Conservation (phyloP, 2,329 filamentous ascomycete species). For the Sporothrix brasiliensis region DNA sequence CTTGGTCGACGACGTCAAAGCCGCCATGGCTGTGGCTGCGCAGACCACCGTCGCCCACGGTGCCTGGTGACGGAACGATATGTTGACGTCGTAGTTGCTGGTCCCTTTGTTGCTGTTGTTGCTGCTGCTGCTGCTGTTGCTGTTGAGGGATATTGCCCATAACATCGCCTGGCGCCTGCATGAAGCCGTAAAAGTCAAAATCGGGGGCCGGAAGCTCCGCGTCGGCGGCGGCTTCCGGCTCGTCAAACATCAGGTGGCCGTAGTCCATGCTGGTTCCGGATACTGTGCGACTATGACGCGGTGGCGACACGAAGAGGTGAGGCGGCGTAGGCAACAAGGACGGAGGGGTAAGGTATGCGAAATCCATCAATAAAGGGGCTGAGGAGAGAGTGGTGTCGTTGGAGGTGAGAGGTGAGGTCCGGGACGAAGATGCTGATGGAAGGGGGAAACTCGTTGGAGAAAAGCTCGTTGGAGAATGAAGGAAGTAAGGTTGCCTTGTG, state of each 20-base stretch:
- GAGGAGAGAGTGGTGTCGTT: neutral
- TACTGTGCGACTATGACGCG: neutral
- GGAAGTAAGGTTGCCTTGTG: no score
- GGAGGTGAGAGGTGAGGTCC: neutral
- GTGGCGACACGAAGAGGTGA: neutral
- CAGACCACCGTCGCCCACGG: neutral
- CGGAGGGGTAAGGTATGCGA: slow-evolving; percentile 5
- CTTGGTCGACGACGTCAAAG: slow-evolving; percentile 7
- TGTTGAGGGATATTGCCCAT: slow-evolving; percentile 2
- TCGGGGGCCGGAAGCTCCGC: slow-evolving; percentile 22
- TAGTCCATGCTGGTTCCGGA: slow-evolving; percentile 31
- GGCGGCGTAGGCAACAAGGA: slow-evolving; percentile 3
- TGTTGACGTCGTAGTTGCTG: neutral
- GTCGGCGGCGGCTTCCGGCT: slow-evolving; percentile 22
- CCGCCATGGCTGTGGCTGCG: slow-evolving; percentile 1
- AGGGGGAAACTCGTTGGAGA: neutral
- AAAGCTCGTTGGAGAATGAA: no score
- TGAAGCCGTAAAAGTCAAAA: slow-evolving; percentile 27
- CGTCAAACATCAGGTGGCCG: slow-evolving; percentile 30
- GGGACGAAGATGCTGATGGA: neutral
- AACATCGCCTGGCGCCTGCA: slow-evolving; percentile 18
- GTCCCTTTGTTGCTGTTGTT: slow-evolving; percentile 14
- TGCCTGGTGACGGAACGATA: neutral
- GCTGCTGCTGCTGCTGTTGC: slow-evolving; percentile 5
- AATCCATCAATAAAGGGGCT: slow-evolving; percentile 3